Percentiles rank a stretch among this genome's conserved stretches.
These are phyloP conservation scores for Ceratobasidium sp. DNA, from an alignment of 1,284 basidiomycete species.

Conservation along the genomic window DNA sequence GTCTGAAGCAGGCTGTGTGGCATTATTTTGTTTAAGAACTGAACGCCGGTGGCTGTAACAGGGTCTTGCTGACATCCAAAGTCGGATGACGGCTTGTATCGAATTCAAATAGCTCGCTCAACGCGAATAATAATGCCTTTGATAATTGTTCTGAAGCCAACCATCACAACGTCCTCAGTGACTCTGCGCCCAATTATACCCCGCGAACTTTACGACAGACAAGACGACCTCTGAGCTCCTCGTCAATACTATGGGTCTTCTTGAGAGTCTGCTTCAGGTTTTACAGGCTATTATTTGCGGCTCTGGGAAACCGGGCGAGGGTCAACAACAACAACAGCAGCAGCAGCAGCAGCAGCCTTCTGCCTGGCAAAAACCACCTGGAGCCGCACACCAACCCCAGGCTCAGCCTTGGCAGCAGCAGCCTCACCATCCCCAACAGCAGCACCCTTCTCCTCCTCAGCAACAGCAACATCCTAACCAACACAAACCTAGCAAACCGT, in stretches of 20 bases:
- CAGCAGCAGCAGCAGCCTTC: constrained; percentile 41
- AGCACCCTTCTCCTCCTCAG: constrained; percentile 35
- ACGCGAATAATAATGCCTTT: neutral
- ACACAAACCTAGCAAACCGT: constrained; percentile 40
- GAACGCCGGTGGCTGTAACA: constrained; percentile 12
- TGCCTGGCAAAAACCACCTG: constrained; percentile 40
- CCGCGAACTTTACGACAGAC: neutral
- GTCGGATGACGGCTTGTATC: neutral
- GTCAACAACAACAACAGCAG: constrained; percentile 43
- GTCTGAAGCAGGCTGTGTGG: neutral
- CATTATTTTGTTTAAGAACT: neutral
- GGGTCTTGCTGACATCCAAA: neutral
- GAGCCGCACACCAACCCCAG: constrained; percentile 52
- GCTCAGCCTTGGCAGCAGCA: constrained; percentile 53
- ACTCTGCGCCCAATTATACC: neutral
- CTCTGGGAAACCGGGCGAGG: constrained; percentile 22
- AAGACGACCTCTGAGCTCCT: neutral
- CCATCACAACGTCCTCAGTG: neutral
- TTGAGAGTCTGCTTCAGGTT: constrained; percentile 38
- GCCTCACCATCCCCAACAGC: constrained; percentile 47
- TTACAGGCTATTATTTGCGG: constrained; percentile 42
- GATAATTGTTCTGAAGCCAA: neutral
- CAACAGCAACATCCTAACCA: constrained; percentile 5
- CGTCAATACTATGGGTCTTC: constrained; percentile 37
- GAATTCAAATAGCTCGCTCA: neutral